Percentiles rank a stretch among this genome's conserved stretches.
These are phyloP conservation scores for Plasmodiophora brassicae DNA, from an alignment of 208 protist species.

Conservation along the genomic window DNA sequence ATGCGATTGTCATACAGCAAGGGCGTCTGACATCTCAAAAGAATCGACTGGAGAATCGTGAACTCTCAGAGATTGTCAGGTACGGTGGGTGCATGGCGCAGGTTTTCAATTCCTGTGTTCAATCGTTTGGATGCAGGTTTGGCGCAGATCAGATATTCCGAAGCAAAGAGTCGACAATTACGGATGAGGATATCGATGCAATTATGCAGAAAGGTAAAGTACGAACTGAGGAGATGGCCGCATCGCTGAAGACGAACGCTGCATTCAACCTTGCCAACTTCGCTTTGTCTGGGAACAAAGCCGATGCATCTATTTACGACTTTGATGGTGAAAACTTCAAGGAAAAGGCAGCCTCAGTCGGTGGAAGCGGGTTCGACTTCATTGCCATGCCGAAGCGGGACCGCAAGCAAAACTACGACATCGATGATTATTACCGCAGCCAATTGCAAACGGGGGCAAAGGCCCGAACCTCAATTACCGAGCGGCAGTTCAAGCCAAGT, in stretches of 20 bases:
- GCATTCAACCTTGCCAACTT: conserved; percentile 81
- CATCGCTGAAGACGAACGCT: conserved; percentile 68
- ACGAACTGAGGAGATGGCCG: conserved; percentile 69
- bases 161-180: conserved; percentile 49
- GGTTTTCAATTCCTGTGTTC: neutral
- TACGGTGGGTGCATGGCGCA: neutral
- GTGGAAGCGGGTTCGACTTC: neutral
- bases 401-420: conserved; percentile 44
- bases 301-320: conserved; percentile 79
- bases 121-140: conserved; percentile 54
- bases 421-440: conserved; percentile 47
- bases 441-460: neutral
- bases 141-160: conserved; percentile 92
- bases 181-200: conserved; percentile 91
- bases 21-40: conserved; percentile 57
- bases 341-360: conserved; percentile 45
- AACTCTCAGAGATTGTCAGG: neutral
- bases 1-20: conserved; percentile 95
- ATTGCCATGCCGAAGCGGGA: conserved; percentile 48
- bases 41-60: neutral
- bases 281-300: conserved; percentile 75
- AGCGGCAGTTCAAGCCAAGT: neutral
- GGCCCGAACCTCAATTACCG: neutral
- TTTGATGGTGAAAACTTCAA: conserved; percentile 87
- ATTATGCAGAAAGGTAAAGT: conserved; percentile 80